Base-by-base conservation (phyloP, 1,139 yeast genomes). In the Diutina mesorugosa region DNA sequence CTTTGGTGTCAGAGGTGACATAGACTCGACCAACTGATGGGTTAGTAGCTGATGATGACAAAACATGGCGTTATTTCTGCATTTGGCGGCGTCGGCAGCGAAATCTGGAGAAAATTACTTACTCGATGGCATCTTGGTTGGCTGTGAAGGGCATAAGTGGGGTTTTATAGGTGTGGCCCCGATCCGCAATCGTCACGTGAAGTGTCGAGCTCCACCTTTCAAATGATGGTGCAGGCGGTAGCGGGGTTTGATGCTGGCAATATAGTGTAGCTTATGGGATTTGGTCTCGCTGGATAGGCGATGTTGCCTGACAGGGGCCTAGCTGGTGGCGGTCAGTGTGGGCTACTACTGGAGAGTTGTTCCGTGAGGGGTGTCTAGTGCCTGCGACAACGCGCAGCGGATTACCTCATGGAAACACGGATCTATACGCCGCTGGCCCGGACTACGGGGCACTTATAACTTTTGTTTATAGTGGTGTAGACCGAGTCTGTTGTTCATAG, bases 1-100 rank as follows among this genome's bases (percentile, higher is more conserved):
- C 53, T 32, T 50, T 50, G 45, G 53, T 4, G 18, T 30, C 41
- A 32, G 53, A 28, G 53, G 53, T 50, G 53, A 50, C 53, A 50
- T 29, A 50, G 14, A 50, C 45, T 30, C 45, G 18, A 50, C 53
- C 53, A n/a, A 35, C 41, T 35, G 9, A 5, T 29, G 21, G 14
- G 48, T 46, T 46, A 46, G 47, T 45, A 45, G 47, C 9, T 18
- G 26, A 10, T 2, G 45, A 14, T 10, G 45, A n/a, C 16, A 9
- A n/a, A 14, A 41, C 18, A n/a, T 4, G 47, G 47, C 21, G 8
- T 6, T 45, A 7, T 45, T 18, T 12, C n/a, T 7, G 45, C 45
- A n/a, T 41, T 41, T 41, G 26, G 26, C 26, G 3, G 26, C 26
- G 26, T 21, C 26, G 26, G 26, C 26, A 4, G 26, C 26, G 26